phyloP scores from a whole-genome alignment of 225 moss, liverwort and hornwort genomes.

The Thuidium tamariscinum region DNA sequence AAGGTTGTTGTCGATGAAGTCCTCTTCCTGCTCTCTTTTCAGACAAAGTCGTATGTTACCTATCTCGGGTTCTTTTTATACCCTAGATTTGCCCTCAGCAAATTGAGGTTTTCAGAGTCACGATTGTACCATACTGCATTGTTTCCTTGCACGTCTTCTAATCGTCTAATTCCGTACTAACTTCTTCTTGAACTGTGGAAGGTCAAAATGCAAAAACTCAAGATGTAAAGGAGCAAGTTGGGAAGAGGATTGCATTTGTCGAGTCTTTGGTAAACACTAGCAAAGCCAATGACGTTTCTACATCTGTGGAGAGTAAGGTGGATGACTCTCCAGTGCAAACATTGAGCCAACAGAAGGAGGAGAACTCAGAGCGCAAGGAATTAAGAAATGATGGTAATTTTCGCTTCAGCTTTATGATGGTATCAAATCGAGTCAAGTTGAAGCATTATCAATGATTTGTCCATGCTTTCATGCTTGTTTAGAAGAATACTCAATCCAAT shows the following conservation, averaged over 20 bases:
- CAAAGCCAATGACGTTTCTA: slow-evolving; percentile 19
- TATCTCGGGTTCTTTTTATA: background rate
- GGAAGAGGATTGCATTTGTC: slow-evolving; percentile 79
- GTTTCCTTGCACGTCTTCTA: background rate
- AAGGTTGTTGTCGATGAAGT: slow-evolving; percentile 43
- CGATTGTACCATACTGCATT: background rate
- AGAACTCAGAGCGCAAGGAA: slow-evolving; percentile 8
- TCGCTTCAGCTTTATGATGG: background rate
- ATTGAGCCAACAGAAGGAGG: slow-evolving; percentile 2
- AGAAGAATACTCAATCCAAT: background rate
- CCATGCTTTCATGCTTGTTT: background rate
- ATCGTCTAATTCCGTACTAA: background rate
- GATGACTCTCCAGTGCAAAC: slow-evolving; percentile 13
- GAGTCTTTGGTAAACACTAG: slow-evolving; percentile 78
- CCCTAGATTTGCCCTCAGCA: background rate
- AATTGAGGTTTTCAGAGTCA: background rate
- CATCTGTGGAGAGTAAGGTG: slow-evolving; percentile 3
- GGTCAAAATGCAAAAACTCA: slow-evolving; percentile 68
- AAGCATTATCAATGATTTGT: background rate
- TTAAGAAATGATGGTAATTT: slow-evolving; percentile 43
- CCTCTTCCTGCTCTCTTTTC: background rate
- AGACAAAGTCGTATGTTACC: background rate
- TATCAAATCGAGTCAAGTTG: background rate
- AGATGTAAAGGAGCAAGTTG: slow-evolving; percentile 62
- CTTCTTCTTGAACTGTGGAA: slow-evolving; percentile 6